These are phyloP conservation scores for Aspergillus luchuensis DNA, from an alignment of 2,329 filamentous ascomycete species.

Conservation along the genomic window DNA sequence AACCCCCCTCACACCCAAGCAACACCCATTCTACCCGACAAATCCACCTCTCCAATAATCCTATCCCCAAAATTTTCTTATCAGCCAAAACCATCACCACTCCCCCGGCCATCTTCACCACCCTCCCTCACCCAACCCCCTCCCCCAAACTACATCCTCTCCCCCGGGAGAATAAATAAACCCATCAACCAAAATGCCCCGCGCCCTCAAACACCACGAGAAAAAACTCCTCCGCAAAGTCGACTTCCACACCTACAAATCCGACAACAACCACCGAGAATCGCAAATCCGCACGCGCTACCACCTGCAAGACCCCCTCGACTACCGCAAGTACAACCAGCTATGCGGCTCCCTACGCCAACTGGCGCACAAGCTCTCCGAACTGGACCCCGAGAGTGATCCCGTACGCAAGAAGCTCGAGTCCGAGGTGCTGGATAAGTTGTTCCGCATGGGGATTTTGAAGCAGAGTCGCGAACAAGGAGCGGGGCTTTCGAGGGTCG, in stretches of 20 bases:
- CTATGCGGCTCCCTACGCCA: constrained; percentile 82
- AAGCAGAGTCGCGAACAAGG: constrained; percentile 73
- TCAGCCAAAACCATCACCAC: background rate
- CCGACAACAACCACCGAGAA: constrained; percentile 83
- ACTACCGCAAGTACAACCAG: constrained; percentile 71
- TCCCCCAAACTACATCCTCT: too few species aligned
- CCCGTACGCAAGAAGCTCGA: constrained; percentile 81
- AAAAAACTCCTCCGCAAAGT: constrained; percentile 87
- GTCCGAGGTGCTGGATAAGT: constrained; percentile 82
- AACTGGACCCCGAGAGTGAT: constrained; percentile 76
- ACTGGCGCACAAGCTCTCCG: constrained; percentile 82
- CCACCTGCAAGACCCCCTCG: constrained; percentile 84
- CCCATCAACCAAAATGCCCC: constrained; percentile 88
- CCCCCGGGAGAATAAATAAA: background rate
- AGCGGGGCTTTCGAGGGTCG: constrained; percentile 69
- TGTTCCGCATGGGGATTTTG: constrained; percentile 89
- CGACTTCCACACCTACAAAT: constrained; percentile 93
- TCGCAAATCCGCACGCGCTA: constrained; percentile 79
- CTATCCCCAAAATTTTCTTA: constrained; percentile 4
- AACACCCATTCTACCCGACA: background rate
- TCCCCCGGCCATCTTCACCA: background rate
- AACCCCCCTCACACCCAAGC: background rate
- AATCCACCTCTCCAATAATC: background rate
- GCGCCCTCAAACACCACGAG: constrained; percentile 96
- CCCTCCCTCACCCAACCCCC: background rate